Percentiles rank a stretch among this genome's conserved stretches.
These are phyloP conservation scores for Pichia kudriavzevii DNA, from an alignment of 1,139 yeast genomes.

Conservation along the genomic window DNA sequence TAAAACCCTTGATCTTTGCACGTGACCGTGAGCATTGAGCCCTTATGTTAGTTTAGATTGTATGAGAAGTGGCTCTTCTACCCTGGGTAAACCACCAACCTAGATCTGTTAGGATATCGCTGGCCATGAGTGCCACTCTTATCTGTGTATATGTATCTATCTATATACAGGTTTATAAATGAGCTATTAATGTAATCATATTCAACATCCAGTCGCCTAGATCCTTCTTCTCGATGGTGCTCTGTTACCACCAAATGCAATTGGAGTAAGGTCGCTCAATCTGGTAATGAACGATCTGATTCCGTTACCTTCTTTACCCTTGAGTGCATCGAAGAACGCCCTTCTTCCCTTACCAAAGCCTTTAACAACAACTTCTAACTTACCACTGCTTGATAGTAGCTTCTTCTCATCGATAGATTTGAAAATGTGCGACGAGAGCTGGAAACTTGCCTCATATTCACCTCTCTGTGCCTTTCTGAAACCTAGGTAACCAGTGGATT, in stretches of 20 bases:
- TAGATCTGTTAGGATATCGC: too few relatives aligned
- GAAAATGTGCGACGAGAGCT: conserved; percentile 69
- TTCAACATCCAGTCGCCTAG: too few relatives aligned
- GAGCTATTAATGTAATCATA: too few relatives aligned
- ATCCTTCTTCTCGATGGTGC: conserved; percentile 80
- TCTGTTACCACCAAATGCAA: conserved; percentile 90
- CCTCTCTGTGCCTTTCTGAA: conserved; percentile 76
- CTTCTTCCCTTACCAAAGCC: conserved; percentile 87
- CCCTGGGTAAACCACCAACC: too few relatives aligned
- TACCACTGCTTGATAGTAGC: conserved; percentile 26
- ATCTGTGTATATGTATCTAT: too few relatives aligned
- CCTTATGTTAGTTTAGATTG: too few relatives aligned
- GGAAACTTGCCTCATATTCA: conserved; percentile 93
- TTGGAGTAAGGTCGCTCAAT: conserved; percentile 67
- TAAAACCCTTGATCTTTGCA: neutral
- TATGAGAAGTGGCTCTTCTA: too few relatives aligned
- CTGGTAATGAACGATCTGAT: conserved; percentile 60
- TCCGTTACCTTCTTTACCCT: conserved; percentile 79
- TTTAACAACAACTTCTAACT: conserved; percentile 65
- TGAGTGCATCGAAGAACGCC: conserved; percentile 76
- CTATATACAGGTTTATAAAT: too few relatives aligned
- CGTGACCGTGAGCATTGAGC: too few relatives aligned
- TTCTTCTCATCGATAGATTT: conserved; percentile 40
- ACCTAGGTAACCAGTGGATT: conserved; percentile 69
- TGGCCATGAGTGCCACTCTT: too few relatives aligned